phyloP scores from a whole-genome alignment of 1,284 basidiomycete genomes.

The Heterobasidion parviporum region DNA sequence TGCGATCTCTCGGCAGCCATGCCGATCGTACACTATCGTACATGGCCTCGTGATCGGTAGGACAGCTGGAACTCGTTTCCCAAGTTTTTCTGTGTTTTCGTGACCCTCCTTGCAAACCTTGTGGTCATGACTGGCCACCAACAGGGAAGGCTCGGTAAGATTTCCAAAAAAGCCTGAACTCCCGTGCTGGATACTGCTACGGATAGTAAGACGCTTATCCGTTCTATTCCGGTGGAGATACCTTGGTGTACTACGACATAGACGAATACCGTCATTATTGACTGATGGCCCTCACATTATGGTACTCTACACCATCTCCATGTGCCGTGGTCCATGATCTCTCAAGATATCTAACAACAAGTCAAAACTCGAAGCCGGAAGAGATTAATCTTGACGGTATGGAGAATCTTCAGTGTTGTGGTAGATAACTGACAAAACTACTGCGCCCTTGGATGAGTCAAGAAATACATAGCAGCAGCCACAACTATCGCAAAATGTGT shows the following conservation, averaged over 20 bases:
- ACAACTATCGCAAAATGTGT: too few relatives aligned
- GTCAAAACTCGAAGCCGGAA: too few relatives aligned
- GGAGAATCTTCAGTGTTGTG: too few relatives aligned
- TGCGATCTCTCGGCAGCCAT: slow-evolving; percentile 15
- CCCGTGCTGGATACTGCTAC: slow-evolving; percentile 33
- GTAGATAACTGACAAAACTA: too few relatives aligned
- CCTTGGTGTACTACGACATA: slow-evolving; percentile 38
- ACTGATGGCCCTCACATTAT: too few relatives aligned
- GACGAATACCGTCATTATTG: slow-evolving; percentile 8
- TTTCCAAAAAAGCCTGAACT: slow-evolving; percentile 31
- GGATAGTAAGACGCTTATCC: slow-evolving; percentile 30
- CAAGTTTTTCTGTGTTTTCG: slow-evolving; percentile 38
- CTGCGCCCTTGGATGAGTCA: too few relatives aligned
- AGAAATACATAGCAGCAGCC: too few relatives aligned
- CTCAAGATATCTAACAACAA: too few relatives aligned
- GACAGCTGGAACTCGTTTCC: slow-evolving; percentile 53
- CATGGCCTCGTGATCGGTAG: slow-evolving; percentile 45
- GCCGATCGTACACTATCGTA: slow-evolving; percentile 37
- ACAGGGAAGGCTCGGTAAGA: slow-evolving; percentile 40
- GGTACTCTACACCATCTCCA: too few relatives aligned
- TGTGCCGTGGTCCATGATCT: too few relatives aligned
- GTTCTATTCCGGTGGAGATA: slow-evolving; percentile 30
- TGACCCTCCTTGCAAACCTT: slow-evolving; percentile 37
- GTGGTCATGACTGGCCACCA: slow-evolving; percentile 52
- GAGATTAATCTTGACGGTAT: too few relatives aligned